phyloP scores from a whole-genome alignment of 1,284 basidiomycete genomes.

The Apiotrichum veenhuisii region DNA sequence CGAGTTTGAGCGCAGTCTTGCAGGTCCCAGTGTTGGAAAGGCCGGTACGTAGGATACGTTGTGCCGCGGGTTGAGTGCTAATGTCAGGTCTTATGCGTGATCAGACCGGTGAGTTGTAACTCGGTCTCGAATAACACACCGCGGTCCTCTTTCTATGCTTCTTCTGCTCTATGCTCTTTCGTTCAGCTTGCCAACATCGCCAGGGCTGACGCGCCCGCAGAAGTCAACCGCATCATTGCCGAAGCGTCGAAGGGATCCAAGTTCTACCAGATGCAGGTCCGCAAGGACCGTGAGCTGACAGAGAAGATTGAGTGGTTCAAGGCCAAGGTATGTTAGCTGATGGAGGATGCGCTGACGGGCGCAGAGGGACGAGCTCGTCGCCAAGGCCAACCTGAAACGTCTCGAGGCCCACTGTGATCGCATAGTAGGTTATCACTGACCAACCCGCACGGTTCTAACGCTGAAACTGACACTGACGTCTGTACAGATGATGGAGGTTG shows the following conservation, averaged over 20 bases:
- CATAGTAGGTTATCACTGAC: constrained; percentile 29
- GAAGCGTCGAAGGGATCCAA: constrained; percentile 50
- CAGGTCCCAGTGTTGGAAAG: constrained; percentile 49
- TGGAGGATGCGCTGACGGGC: background rate
- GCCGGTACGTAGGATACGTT: constrained; percentile 30
- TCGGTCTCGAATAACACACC: too few species aligned
- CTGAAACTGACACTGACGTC: too few species aligned
- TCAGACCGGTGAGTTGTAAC: constrained; percentile 38
- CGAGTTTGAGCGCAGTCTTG: constrained; percentile 46
- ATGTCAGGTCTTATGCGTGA: constrained; percentile 41
- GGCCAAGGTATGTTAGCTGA: constrained; percentile 31
- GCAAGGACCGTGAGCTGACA: constrained; percentile 46
- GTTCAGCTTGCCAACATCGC: background rate
- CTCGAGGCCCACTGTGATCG: constrained; percentile 44
- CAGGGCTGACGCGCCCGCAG: constrained; percentile 18
- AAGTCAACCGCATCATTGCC: constrained; percentile 49
- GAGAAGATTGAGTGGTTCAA: constrained; percentile 46
- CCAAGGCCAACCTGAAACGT: constrained; percentile 25
- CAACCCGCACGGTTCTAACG: too few species aligned
- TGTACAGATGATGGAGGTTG: constrained; percentile 66
- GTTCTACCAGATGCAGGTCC: constrained; percentile 47
- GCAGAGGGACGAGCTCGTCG: constrained; percentile 45
- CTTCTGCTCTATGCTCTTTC: too few species aligned
- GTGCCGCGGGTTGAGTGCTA: background rate
- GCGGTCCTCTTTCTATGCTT: too few species aligned